These are phyloP conservation scores for Chalciporus chontae DNA, from an alignment of 768 basidiomycete species.

Conservation along the genomic window DNA sequence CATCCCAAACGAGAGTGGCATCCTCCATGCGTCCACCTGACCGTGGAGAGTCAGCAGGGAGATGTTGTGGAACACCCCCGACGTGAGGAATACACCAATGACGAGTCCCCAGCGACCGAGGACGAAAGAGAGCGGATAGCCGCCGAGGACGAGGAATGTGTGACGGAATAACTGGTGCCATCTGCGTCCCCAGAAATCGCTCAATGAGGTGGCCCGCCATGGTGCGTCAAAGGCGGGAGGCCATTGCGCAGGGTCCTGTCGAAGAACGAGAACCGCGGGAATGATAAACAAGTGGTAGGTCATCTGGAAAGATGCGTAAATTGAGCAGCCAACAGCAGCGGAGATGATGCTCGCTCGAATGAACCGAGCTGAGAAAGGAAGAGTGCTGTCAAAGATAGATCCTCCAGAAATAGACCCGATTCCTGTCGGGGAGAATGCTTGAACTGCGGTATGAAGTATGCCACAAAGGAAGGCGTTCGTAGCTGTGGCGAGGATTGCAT, in stretches of 20 bases:
- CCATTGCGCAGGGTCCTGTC: slow-evolving; percentile 27
- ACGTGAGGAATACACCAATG: slow-evolving; percentile 53
- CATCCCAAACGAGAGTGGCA: slow-evolving; percentile 50
- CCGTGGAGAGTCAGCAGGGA: slow-evolving; percentile 52
- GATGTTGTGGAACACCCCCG: slow-evolving; percentile 52
- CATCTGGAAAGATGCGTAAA: slow-evolving; percentile 44
- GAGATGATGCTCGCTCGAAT: slow-evolving; percentile 42
- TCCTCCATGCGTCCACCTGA: slow-evolving; percentile 40
- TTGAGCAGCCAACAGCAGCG: slow-evolving; percentile 38
- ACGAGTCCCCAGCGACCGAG: slow-evolving; percentile 47
- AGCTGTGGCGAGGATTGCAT: slow-evolving; percentile 33
- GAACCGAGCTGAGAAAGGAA: slow-evolving; percentile 25
- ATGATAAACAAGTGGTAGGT: slow-evolving; percentile 24
- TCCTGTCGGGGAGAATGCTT: slow-evolving; percentile 41
- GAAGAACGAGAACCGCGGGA: slow-evolving; percentile 20
- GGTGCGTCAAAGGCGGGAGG: slow-evolving; percentile 31
- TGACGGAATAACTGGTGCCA: slow-evolving; percentile 38
- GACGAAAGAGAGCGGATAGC: slow-evolving; percentile 27
- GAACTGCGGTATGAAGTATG: slow-evolving; percentile 43
- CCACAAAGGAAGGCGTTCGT: slow-evolving; percentile 42
- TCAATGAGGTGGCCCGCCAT: slow-evolving; percentile 32
- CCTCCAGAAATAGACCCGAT: slow-evolving; percentile 26
- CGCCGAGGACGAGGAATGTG: slow-evolving; percentile 29
- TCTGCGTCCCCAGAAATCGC: slow-evolving; percentile 34
- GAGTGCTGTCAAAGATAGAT: slow-evolving; percentile 30